phyloP scores from a whole-genome alignment of 345 rosid species.

The Gynandropsis gynandra region DNA sequence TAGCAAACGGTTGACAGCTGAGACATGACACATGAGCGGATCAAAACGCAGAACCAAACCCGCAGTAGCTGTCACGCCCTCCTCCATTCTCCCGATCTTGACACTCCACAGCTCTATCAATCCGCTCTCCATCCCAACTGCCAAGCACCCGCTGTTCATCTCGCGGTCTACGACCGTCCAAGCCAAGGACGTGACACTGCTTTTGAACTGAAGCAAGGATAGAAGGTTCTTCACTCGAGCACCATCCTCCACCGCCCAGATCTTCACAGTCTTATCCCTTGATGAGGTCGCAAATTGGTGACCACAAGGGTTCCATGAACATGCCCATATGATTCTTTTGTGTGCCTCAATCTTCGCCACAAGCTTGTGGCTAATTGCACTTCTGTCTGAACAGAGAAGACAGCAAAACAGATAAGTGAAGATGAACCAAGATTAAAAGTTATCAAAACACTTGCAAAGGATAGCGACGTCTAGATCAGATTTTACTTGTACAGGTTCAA shows the following conservation, averaged over 20 bases:
- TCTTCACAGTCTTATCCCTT: constrained; percentile 87
- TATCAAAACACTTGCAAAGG: too few species aligned
- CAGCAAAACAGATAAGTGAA: background rate
- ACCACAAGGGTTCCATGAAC: constrained; percentile 91
- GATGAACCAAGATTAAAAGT: too few species aligned
- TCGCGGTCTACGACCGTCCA: constrained; percentile 63
- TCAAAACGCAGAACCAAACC: constrained; percentile 36
- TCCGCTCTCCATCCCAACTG: constrained; percentile 81
- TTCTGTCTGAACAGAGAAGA: constrained; percentile 26
- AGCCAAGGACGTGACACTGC: constrained; percentile 80
- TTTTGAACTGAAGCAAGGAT: constrained; percentile 52
- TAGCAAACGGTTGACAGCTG: constrained; percentile 62
- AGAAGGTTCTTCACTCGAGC: constrained; percentile 42
- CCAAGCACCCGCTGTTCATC: constrained; percentile 46
- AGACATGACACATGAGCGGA: constrained; percentile 67
- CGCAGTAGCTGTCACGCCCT: constrained; percentile 29
- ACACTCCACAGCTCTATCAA: constrained; percentile 65
- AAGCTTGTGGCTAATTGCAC: constrained; percentile 43
- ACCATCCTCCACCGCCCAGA: constrained; percentile 58
- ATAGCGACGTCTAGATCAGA: too few species aligned
- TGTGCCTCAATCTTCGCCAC: constrained; percentile 78
- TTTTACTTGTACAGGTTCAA: background rate
- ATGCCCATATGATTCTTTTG: constrained; percentile 96
- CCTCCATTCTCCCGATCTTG: constrained; percentile 23
- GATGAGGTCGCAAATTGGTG: constrained; percentile 89